Conservation (phyloP, 179 eudicot genomes). For the Beta lomatogona region DNA sequence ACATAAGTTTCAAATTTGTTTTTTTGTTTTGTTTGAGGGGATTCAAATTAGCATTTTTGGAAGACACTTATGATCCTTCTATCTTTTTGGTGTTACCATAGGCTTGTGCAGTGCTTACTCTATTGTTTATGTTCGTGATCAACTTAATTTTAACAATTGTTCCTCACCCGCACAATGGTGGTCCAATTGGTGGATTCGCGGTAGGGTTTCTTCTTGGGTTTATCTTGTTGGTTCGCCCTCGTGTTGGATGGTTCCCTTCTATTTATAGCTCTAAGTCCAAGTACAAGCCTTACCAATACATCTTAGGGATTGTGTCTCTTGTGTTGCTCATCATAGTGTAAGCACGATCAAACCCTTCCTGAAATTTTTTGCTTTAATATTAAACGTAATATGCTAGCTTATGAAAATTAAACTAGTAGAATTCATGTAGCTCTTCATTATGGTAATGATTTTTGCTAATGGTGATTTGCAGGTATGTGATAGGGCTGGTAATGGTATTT, state of each 20-base stretch:
- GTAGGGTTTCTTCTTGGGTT: constrained; percentile 74
- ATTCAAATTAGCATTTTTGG: no score
- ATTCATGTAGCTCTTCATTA: background rate
- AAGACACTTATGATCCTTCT: background rate
- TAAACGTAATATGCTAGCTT: background rate
- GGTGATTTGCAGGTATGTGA: constrained; percentile 25
- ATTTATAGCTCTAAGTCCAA: constrained; percentile 38
- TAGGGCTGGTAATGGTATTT: constrained; percentile 36
- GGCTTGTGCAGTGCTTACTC: constrained; percentile 49
- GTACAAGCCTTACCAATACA: constrained; percentile 53
- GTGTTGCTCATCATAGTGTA: constrained; percentile 49
- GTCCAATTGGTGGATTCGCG: constrained; percentile 66
- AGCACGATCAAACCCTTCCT: constrained; percentile 5
- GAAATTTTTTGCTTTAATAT: background rate
- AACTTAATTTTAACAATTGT: constrained; percentile 63
- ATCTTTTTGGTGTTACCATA: constrained; percentile 11
- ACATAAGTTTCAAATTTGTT: background rate
- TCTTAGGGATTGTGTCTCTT: constrained; percentile 44
- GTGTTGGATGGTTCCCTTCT: constrained; percentile 45
- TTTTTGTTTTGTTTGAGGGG: no score
- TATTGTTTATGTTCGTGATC: constrained; percentile 44
- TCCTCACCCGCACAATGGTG: constrained; percentile 52
- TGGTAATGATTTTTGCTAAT: background rate
- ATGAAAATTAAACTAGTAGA: no score
- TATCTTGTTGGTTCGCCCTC: constrained; percentile 60